phyloP scores from a whole-genome alignment of 2,329 filamentous ascomycete genomes.

The Scytalidium sp. region DNA sequence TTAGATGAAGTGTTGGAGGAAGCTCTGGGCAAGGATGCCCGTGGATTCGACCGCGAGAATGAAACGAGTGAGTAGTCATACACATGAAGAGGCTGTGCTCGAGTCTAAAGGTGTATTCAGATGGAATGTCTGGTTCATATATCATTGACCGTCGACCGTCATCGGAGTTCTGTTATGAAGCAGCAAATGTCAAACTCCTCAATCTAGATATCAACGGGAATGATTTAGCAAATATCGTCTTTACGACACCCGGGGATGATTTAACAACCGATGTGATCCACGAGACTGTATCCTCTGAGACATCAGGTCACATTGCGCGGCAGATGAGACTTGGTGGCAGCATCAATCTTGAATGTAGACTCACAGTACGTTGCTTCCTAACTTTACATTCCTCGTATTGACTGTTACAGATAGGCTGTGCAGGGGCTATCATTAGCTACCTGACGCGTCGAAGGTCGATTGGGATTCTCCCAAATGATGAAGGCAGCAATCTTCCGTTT shows the following conservation, averaged over 20 bases:
- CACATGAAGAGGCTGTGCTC: neutral
- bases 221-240: constrained; percentile 48
- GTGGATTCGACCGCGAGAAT: constrained; percentile 18
- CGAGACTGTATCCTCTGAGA: constrained; percentile 33
- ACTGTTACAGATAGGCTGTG: constrained; percentile 62
- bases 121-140: constrained; percentile 37
- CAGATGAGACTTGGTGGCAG: constrained; percentile 66
- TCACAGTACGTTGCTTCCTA: constrained; percentile 52
- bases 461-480: constrained; percentile 59
- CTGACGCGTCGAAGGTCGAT: constrained; percentile 66
- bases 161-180: constrained; percentile 68
- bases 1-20: constrained; percentile 29
- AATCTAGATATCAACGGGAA: constrained; percentile 47
- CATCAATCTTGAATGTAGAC: constrained; percentile 69
- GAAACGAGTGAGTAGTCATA: constrained; percentile 18
- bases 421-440: constrained; percentile 80
- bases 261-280: constrained; percentile 14
- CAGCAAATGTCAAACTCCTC: constrained; percentile 63
- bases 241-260: constrained; percentile 57
- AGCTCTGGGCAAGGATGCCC: constrained; percentile 26
- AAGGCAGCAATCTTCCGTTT: constrained; percentile 51
- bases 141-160: constrained; percentile 65
- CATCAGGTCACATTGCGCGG: constrained; percentile 57
- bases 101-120: constrained; percentile 18
- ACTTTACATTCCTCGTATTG: constrained; percentile 4